phyloP scores from a whole-genome alignment of 2,329 filamentous ascomycete genomes.

The Penicillium sclerotigenum region DNA sequence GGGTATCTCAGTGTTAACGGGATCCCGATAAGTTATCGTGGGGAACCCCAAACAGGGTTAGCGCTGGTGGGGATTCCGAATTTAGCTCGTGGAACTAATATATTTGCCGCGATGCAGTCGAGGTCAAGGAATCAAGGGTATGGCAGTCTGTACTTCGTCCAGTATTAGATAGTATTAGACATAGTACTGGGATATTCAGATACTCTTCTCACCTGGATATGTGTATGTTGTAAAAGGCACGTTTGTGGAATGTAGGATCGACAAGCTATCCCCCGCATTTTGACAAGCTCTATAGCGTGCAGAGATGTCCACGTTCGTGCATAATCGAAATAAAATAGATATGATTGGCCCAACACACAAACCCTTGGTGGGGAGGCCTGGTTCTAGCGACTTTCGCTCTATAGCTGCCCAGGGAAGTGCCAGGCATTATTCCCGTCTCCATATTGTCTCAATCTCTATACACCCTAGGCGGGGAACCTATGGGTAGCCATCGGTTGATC shows the following conservation, averaged over 20 bases:
- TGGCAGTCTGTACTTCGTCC: background rate
- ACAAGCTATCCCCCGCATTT: conserved; percentile 11
- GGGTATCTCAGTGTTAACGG: background rate
- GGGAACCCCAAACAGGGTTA: conserved; percentile 6
- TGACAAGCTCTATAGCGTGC: conserved; percentile 7
- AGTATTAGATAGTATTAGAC: background rate
- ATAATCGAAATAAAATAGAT: conserved; percentile 5
- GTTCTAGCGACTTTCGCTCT: background rate
- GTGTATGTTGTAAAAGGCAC: background rate
- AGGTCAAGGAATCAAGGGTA: background rate
- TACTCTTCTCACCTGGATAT: no score
- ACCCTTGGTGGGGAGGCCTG: background rate
- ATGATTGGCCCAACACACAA: conserved; percentile 8
- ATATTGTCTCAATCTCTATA: background rate
- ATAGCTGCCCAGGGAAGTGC: background rate
- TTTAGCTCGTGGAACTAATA: conserved; percentile 22
- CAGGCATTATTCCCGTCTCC: background rate
- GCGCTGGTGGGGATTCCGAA: conserved; percentile 18
- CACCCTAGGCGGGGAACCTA: background rate
- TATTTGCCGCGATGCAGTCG: background rate
- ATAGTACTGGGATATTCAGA: background rate
- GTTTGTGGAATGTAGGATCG: background rate
- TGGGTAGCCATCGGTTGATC: conserved; percentile 3
- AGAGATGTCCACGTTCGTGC: background rate
- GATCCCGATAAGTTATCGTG: conserved; percentile 22